Conservation (phyloP, 495 filamentous ascomycete species). For the Talaromyces borbonicus region DNA sequence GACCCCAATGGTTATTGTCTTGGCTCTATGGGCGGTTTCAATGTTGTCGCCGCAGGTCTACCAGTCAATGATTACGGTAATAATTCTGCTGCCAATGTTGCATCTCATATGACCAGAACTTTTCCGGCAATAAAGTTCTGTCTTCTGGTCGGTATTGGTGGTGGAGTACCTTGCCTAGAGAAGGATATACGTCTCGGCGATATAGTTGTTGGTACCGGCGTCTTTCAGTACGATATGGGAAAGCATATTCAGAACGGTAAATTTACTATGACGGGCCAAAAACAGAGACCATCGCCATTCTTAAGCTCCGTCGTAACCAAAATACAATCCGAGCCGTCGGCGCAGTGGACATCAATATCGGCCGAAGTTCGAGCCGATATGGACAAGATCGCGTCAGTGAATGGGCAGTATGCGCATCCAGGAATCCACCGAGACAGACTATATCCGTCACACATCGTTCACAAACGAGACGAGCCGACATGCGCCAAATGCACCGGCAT, state of each 20-base stretch:
- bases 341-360: not conserved
- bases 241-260: constrained; percentile 5
- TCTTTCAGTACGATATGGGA: constrained; percentile 30
- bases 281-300: not conserved
- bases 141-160: constrained; percentile 34
- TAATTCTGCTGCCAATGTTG: constrained; percentile 21
- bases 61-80: constrained; percentile 25
- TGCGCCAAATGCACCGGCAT: not conserved
- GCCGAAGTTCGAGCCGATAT: not conserved
- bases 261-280: not conserved
- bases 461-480: not conserved
- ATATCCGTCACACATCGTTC: not conserved
- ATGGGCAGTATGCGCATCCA: not conserved
- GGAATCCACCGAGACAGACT: not conserved
- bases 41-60: constrained; percentile 30
- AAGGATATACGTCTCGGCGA: constrained; percentile 25
- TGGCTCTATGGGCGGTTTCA: constrained; percentile 27
- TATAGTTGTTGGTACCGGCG: constrained; percentile 27
- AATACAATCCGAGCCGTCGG: not conserved
- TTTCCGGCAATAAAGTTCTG: constrained; percentile 22
- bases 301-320: not conserved
- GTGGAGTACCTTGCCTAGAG: constrained; percentile 17
- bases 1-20: constrained; percentile 29
- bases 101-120: constrained; percentile 19
- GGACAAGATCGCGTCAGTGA: not conserved